phyloP scores from a whole-genome alignment of 140 eudicot genomes.

The Senecio squalidus region DNA sequence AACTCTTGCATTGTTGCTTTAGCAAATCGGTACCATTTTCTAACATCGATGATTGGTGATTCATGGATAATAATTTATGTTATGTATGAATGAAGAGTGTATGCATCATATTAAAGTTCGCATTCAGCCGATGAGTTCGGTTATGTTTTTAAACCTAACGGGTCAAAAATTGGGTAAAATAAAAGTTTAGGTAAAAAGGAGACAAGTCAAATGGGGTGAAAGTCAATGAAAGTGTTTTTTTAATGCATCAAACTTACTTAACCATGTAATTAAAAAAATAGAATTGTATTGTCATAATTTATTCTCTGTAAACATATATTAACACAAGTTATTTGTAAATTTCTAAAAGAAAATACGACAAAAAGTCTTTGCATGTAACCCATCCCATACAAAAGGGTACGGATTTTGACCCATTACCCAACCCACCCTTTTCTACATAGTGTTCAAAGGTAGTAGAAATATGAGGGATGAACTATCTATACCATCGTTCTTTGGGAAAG shows the following conservation, averaged over 20 bases:
- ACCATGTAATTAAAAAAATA: background rate
- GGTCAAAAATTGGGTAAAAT: background rate
- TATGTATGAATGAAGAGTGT: background rate
- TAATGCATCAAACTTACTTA: background rate
- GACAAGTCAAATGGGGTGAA: background rate
- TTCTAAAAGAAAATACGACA: background rate
- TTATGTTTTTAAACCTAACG: background rate
- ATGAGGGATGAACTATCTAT: background rate
- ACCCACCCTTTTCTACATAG: no score
- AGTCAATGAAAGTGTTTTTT: background rate
- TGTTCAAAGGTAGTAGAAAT: background rate
- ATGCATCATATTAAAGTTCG: no score
- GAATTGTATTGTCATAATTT: background rate
- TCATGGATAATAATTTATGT: constrained; percentile 2
- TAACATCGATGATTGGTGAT: constrained; percentile 2
- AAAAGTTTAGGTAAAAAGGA: background rate
- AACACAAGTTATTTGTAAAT: background rate
- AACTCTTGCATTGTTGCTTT: constrained; percentile 6
- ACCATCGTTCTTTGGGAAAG: background rate
- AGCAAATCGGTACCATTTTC: background rate
- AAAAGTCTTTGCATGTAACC: no score
- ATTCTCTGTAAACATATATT: background rate
- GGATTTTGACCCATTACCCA: no score
- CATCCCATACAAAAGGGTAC: no score
- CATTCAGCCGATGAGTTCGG: no score